Base-by-base conservation (phyloP, 306 rosid species). In the Cicer bijugum region DNA sequence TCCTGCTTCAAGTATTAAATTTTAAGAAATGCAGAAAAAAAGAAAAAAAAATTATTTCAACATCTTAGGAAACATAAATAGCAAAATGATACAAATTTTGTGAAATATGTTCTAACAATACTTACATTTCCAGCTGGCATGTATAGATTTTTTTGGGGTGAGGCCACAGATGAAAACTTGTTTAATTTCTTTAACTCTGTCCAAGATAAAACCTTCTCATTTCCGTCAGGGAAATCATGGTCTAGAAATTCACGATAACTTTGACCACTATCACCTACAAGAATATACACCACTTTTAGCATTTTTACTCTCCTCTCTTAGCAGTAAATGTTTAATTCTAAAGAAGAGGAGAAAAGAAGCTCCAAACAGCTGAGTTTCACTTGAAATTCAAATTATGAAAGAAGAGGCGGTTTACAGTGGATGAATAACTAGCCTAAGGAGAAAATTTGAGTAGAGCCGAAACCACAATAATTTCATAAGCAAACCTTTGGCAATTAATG, bases 201-300 rank as follows among this genome's bases (percentile, higher is more conserved):
- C 91, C 93, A 88, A 66, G 87, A 75, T 75, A 76, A 66, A 71
- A 88, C 81, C 60, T 86, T 86, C 43, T 81, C 87, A 77, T 83
- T 76, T 61, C 44, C 88, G 72, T 82, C 77, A 12, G 77, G 43
- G 80, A 38, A 66, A 70, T 69, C 86, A 51, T 76, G 84, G 51
- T 72, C 89, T 66, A 69, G 47, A 8, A 75, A 69, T 67, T 89
- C 81, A 38, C 15, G 60, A 72, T 78, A 72, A 60, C 76, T 80
- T 79, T 79, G 72, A 66, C 83, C 78, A 48, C 69, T 48, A 64
- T 77, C 84, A 75, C 75, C 90, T 80, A 66, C 45, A 70, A 73
- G 37, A 78, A 71, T 76, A 76, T 50, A 67, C 58, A 74, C 48
- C 23, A 47, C 51, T 69, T 42, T 69, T 75, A 83, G 70, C 80